Evolutionary conservation across 805 yeast genomes (phyloP).

Genomic region (Starmerella davenportii): DNA sequence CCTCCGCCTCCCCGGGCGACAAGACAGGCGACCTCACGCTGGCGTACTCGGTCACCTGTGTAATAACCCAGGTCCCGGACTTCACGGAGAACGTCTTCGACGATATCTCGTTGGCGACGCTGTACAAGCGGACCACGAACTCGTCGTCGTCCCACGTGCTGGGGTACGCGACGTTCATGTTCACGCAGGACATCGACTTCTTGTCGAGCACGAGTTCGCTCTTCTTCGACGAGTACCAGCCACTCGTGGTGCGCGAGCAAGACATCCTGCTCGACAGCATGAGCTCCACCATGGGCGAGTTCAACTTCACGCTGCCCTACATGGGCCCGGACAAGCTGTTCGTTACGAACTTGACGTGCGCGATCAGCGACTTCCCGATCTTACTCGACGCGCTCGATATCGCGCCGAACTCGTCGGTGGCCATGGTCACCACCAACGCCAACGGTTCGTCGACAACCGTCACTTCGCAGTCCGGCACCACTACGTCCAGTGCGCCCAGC

Average conservation of each 20-base stretch:
- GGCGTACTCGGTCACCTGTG: not conserved
- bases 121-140: not conserved
- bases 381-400: not conserved
- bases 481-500: not conserved
- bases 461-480: not conserved
- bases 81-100: not conserved
- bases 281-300: not conserved
- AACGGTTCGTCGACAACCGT: not conserved
- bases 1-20: not conserved
- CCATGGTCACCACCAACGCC: not conserved
- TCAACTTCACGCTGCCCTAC: not conserved
- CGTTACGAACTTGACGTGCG: not conserved
- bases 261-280: not conserved
- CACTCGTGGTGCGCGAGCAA: not conserved
- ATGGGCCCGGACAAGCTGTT: not conserved
- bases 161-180: conserved; percentile 3
- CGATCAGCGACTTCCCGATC: not conserved
- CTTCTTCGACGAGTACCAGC: not conserved
- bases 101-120: not conserved
- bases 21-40: not conserved
- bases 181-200: not conserved
- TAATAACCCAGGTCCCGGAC: not conserved
- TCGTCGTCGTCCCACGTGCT: not conserved
- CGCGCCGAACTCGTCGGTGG: not conserved
- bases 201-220: not conserved